Evolutionary conservation across 345 rosid species (phyloP).

Genomic region (Barbarea vulgaris): DNA sequence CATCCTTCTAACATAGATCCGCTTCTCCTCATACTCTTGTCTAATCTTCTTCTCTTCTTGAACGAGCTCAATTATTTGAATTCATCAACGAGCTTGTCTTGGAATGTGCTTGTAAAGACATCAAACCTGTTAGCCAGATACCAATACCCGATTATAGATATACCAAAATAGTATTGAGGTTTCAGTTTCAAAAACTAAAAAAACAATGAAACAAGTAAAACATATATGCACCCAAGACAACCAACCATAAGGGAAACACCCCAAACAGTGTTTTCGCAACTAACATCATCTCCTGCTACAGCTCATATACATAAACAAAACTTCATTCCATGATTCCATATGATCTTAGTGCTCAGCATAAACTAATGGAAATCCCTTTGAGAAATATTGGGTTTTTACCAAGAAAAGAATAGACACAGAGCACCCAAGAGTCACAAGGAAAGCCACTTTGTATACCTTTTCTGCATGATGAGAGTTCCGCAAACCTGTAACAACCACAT

Average conservation of each 20-base stretch:
- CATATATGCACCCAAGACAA: constrained; percentile 78
- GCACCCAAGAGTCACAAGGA: constrained; percentile 89
- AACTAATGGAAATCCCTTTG: neutral
- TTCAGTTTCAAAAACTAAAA: neutral
- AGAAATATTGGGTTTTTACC: constrained; percentile 46
- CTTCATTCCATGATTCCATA: constrained; percentile 7
- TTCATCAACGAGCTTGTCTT: constrained; percentile 91
- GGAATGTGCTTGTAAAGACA: constrained; percentile 98
- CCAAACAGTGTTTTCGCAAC: constrained; percentile 94
- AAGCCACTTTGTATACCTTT: constrained; percentile 83
- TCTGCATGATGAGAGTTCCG: constrained; percentile 95
- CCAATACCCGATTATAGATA: neutral
- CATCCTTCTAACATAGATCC: no score
- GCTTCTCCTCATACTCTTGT: no score
- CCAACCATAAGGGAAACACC: constrained; percentile 89
- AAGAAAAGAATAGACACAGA: constrained; percentile 86
- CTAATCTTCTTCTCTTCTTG: no score
- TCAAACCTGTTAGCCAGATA: constrained; percentile 64
- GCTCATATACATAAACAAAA: constrained; percentile 28
- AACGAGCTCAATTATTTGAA: no score
- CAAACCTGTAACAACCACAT: constrained; percentile 52
- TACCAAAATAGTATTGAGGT: neutral
- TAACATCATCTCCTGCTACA: constrained; percentile 78
- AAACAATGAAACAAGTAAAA: constrained; percentile 4
- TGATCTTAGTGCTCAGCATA: neutral